Conservation (phyloP, 441 rosid genomes). For the Brassica balearica region DNA sequence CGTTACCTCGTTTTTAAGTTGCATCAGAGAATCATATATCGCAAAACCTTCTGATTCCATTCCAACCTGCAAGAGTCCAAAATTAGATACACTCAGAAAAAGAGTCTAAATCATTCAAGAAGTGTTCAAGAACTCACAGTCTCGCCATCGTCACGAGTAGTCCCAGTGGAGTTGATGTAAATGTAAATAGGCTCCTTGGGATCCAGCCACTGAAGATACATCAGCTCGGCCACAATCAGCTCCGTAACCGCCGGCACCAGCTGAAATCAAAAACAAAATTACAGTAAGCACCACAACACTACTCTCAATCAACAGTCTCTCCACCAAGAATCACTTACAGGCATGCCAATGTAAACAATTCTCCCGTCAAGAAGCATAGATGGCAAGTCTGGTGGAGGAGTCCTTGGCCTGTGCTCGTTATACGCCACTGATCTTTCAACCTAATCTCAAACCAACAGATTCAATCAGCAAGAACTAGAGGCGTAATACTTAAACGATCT, state of each 20-base stretch:
- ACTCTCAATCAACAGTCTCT: neutral
- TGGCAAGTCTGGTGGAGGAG: slow-evolving; percentile 83
- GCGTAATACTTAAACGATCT: no score
- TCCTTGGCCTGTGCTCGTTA: slow-evolving; percentile 59
- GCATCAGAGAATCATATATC: slow-evolving; percentile 86
- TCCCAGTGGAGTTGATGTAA: slow-evolving; percentile 90
- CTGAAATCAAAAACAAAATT: slow-evolving; percentile 46
- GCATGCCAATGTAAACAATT: slow-evolving; percentile 89
- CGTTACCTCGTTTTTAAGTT: slow-evolving; percentile 64
- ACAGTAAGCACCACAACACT: slow-evolving; percentile 1
- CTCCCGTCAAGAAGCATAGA: slow-evolving; percentile 80
- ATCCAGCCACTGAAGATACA: slow-evolving; percentile 85
- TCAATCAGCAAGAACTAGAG: no score
- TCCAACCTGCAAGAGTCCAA: slow-evolving; percentile 61
- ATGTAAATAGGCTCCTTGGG: slow-evolving; percentile 74
- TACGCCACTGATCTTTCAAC: slow-evolving; percentile 73
- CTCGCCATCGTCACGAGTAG: slow-evolving; percentile 91
- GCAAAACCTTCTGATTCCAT: slow-evolving; percentile 95
- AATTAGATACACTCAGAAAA: neutral
- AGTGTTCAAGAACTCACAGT: slow-evolving; percentile 54
- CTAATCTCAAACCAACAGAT: no score
- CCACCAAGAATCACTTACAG: slow-evolving; percentile 62
- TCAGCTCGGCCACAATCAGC: slow-evolving; percentile 73
- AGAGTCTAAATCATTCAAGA: neutral
- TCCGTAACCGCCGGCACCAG: slow-evolving; percentile 88